Evolutionary conservation across 495 filamentous ascomycete genomes (phyloP).

Genomic region (Lineolata rhizophorae): DNA sequence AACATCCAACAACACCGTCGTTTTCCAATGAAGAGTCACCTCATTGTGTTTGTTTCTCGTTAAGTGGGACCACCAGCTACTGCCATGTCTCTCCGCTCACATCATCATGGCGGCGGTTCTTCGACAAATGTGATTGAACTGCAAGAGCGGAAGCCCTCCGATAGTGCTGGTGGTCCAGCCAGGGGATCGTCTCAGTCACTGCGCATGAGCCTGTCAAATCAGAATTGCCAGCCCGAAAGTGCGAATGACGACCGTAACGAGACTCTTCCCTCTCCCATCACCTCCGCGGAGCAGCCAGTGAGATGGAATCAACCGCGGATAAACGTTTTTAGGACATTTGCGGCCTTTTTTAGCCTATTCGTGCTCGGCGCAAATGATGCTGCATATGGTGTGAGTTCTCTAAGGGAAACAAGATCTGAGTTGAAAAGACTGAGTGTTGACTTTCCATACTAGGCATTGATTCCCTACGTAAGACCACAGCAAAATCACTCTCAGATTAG

Average conservation of each 20-base stretch:
- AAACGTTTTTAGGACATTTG: slow-evolving; percentile 41
- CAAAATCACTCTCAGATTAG: slow-evolving; percentile 2
- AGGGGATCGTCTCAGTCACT: too few relatives aligned
- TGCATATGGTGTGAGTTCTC: slow-evolving; percentile 43
- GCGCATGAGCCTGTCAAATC: slow-evolving; percentile 2
- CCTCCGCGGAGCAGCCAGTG: slow-evolving; percentile 16
- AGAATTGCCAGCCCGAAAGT: not conserved
- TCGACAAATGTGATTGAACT: slow-evolving; percentile 5
- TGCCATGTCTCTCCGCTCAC: too few relatives aligned
- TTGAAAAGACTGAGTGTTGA: not conserved
- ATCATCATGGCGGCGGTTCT: not conserved
- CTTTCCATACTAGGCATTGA: slow-evolving; percentile 28
- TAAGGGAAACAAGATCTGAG: not conserved
- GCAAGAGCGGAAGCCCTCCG: slow-evolving; percentile 1
- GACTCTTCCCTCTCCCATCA: slow-evolving; percentile 19
- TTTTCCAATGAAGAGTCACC: too few relatives aligned
- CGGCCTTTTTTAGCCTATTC: slow-evolving; percentile 53
- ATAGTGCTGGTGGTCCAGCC: too few relatives aligned
- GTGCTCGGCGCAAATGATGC: slow-evolving; percentile 71
- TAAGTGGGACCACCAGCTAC: too few relatives aligned
- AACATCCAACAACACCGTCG: too few relatives aligned
- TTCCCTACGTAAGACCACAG: slow-evolving; percentile 24
- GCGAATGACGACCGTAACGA: slow-evolving; percentile 13
- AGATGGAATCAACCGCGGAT: slow-evolving; percentile 48
- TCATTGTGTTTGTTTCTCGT: too few relatives aligned